phyloP scores from a whole-genome alignment of 208 protist species.

The Zelonia costaricensis region DNA sequence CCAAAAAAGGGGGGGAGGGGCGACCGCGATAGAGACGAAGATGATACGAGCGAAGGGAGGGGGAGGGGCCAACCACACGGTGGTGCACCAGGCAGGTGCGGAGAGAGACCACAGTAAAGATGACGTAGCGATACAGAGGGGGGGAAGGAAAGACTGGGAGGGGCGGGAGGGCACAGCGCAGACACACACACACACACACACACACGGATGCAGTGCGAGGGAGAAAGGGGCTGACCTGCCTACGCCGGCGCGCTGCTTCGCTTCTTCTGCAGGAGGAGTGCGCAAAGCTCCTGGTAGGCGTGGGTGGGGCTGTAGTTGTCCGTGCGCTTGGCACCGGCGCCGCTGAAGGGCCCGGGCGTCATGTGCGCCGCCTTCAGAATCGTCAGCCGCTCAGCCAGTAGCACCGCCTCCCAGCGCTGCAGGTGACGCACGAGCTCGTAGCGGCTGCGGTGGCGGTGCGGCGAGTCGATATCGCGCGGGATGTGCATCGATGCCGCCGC shows the following conservation, averaged over 20 bases:
- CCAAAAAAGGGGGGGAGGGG: no score
- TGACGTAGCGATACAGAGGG: not conserved
- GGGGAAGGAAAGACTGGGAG: slow-evolving; percentile 3
- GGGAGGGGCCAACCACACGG: no score
- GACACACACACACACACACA: slow-evolving; percentile 15
- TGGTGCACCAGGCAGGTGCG: not conserved
- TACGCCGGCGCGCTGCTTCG: not conserved
- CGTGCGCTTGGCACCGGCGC: slow-evolving; percentile 10
- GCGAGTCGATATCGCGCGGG: not conserved
- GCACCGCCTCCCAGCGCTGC: slow-evolving; percentile 41
- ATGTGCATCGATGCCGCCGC: not conserved
- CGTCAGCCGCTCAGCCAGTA: slow-evolving; percentile 31
- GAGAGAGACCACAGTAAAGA: not conserved
- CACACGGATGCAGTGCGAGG: not conserved
- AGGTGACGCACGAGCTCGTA: slow-evolving; percentile 60
- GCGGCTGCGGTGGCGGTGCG: slow-evolving; percentile 29
- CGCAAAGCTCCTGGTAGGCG: slow-evolving; percentile 27
- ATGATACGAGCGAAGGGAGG: no score
- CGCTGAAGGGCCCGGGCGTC: slow-evolving; percentile 10
- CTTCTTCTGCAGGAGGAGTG: slow-evolving; percentile 25
- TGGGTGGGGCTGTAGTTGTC: slow-evolving; percentile 8
- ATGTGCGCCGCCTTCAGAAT: slow-evolving; percentile 30
- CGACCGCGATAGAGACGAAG: no score
- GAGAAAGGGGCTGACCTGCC: not conserved
- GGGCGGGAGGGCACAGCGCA: not conserved